phyloP scores from a whole-genome alignment of 768 basidiomycete genomes.

The Leccinum subtestaceum region DNA sequence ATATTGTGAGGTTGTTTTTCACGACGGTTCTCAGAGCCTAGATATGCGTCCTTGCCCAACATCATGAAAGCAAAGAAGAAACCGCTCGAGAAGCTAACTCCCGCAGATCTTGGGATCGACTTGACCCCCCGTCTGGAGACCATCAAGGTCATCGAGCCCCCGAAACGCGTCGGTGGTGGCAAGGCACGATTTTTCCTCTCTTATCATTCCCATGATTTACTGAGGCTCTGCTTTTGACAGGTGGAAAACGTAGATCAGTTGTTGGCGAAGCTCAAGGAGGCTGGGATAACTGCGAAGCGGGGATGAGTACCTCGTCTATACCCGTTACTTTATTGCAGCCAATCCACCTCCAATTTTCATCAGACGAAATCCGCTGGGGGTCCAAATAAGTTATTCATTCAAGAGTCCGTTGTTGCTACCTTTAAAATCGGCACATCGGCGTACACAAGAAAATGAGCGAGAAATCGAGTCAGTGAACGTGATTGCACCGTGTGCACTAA shows the following conservation, averaged over 20 bases:
- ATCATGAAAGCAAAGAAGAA: constrained; percentile 99
- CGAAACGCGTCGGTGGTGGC: constrained; percentile 84
- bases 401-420: constrained; percentile 8
- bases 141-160: constrained; percentile 85
- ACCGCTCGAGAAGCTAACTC: constrained; percentile 77
- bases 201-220: not conserved
- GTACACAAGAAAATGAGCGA: constrained; percentile 15
- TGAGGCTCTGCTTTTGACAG: constrained; percentile 29
- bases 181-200: constrained; percentile 53
- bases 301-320: constrained; percentile 16
- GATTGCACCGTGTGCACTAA: constrained; percentile 17
- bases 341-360: not conserved
- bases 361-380: not conserved
- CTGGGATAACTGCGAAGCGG: constrained; percentile 49
- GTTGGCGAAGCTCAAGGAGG: constrained; percentile 84
- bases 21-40: constrained; percentile 62
- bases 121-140: constrained; percentile 81
- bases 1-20: not conserved
- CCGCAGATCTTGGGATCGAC: constrained; percentile 81
- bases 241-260: constrained; percentile 87
- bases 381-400: constrained; percentile 21
- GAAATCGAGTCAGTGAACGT: constrained; percentile 1
- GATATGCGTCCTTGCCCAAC: constrained; percentile 95
- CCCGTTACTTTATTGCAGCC: not conserved
- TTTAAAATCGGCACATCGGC: not conserved